phyloP scores from a whole-genome alignment of 1,284 basidiomycete genomes.

The Tylopilus orsonianus region DNA sequence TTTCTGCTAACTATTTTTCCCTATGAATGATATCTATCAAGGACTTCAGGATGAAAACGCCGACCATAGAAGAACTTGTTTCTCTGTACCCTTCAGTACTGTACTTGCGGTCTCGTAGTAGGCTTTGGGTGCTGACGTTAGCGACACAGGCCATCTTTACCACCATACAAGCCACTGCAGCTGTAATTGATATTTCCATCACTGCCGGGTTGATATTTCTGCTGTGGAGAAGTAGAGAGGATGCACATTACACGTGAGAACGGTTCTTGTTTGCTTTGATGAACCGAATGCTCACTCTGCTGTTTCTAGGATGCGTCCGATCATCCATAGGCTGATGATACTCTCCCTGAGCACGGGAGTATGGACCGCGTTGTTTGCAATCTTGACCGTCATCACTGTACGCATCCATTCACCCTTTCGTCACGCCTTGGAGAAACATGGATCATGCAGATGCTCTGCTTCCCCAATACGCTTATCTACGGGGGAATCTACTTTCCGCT shows the following conservation, averaged over 20 bases:
- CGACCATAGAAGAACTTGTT: conserved; percentile 15
- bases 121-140: conserved; percentile 3
- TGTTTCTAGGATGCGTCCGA: conserved; percentile 16
- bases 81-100: conserved; percentile 14
- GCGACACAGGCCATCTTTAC: conserved; percentile 16
- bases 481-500: conserved; percentile 29
- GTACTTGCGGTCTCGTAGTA: not conserved
- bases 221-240: conserved; percentile 18
- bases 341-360: conserved; percentile 20
- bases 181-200: conserved; percentile 21
- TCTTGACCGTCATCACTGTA: conserved; percentile 18
- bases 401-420: not conserved
- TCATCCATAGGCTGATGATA: conserved; percentile 22
- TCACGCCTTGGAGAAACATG: not conserved
- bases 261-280: not conserved
- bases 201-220: conserved; percentile 15
- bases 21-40: conserved; percentile 7
- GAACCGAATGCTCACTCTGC: not conserved
- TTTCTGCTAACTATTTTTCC: not conserved
- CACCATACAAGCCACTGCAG: conserved; percentile 9
- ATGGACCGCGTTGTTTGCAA: conserved; percentile 24
- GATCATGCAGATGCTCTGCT: conserved; percentile 13
- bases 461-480: conserved; percentile 19
- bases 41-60: conserved; percentile 12
- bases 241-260: conserved; percentile 18